Percentiles rank a stretch among this genome's conserved stretches.
These are phyloP conservation scores for Hypomontagnella submonticulosa DNA, from an alignment of 495 filamentous ascomycete species.

Conservation along the genomic window DNA sequence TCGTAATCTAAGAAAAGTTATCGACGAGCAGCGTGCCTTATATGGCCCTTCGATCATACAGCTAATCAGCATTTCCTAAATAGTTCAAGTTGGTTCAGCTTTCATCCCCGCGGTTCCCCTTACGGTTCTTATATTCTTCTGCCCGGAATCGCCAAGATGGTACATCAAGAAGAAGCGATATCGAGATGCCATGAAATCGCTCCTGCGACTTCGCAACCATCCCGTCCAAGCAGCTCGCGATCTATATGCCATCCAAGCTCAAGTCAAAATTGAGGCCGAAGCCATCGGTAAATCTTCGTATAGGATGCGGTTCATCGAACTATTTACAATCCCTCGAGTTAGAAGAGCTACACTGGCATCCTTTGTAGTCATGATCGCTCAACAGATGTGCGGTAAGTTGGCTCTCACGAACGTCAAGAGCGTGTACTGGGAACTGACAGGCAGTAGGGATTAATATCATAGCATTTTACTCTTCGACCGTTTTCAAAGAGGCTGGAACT, in stretches of 20 bases:
- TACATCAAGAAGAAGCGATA: constrained; percentile 69
- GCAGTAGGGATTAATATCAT: constrained; percentile 67
- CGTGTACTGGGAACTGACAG: constrained; percentile 20
- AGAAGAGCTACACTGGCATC: constrained; percentile 73
- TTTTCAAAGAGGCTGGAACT: constrained; percentile 66
- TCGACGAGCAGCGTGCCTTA: too few species aligned
- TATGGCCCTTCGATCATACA: not conserved
- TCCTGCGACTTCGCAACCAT: constrained; percentile 69
- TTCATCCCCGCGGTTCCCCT: constrained; percentile 79
- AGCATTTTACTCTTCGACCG: constrained; percentile 73
- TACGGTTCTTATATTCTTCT: constrained; percentile 69
- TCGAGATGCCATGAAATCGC: constrained; percentile 67
- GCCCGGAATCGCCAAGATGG: constrained; percentile 77
- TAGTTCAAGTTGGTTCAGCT: constrained; percentile 70
- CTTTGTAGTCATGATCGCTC: constrained; percentile 72
- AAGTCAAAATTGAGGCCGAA: constrained; percentile 64
- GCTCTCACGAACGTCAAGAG: not conserved
- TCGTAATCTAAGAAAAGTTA: too few species aligned
- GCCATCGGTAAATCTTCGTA: constrained; percentile 56
- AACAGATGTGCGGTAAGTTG: constrained; percentile 66
- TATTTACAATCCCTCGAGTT: constrained; percentile 76
- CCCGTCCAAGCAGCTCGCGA: constrained; percentile 71
- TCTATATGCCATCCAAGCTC: constrained; percentile 71
- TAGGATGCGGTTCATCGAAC: constrained; percentile 66
- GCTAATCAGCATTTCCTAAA: constrained; percentile 5